phyloP scores from a whole-genome alignment of 805 yeast genomes.

The Wickerhamomyces chaumierensis region DNA sequence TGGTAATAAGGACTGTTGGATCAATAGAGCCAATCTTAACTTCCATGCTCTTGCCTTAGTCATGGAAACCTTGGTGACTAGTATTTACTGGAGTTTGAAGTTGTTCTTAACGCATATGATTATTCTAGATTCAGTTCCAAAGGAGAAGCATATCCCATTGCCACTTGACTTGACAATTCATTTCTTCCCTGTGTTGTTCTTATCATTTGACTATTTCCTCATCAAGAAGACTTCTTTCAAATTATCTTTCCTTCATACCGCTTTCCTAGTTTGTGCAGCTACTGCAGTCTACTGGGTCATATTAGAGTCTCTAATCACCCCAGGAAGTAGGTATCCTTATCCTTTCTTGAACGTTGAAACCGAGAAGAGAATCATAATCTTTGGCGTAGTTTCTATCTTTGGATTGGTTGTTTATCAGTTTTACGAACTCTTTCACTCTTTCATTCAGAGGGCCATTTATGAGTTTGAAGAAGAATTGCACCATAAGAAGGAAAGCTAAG shows the following conservation, averaged over 20 bases:
- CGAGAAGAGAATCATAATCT: constrained; percentile 33
- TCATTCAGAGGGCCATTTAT: constrained; percentile 3
- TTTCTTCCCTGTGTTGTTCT: constrained; percentile 42
- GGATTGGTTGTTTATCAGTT: constrained; percentile 23
- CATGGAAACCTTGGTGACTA: constrained; percentile 48
- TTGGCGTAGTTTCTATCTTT: constrained; percentile 29
- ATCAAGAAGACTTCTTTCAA: constrained; percentile 35
- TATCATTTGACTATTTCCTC: constrained; percentile 42
- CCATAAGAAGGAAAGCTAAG: neutral
- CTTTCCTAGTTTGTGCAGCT: constrained; percentile 25
- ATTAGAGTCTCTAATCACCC: constrained; percentile 35
- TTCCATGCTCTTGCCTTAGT: constrained; percentile 41
- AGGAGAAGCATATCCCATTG: constrained; percentile 31
- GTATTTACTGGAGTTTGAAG: constrained; percentile 61
- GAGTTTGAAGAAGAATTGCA: neutral
- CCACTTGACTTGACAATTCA: constrained; percentile 47
- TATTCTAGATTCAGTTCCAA: constrained; percentile 20
- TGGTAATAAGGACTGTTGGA: too few species aligned
- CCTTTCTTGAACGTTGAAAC: constrained; percentile 50
- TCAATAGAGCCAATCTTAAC: constrained; percentile 3
- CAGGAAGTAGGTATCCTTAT: constrained; percentile 48
- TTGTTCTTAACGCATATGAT: constrained; percentile 40
- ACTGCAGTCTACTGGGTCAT: constrained; percentile 42
- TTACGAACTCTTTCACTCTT: constrained; percentile 20
- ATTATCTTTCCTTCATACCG: constrained; percentile 26